Evolutionary conservation across 2,329 filamentous ascomycete genomes (phyloP).

Genomic region (Colletotrichum scovillei): DNA sequence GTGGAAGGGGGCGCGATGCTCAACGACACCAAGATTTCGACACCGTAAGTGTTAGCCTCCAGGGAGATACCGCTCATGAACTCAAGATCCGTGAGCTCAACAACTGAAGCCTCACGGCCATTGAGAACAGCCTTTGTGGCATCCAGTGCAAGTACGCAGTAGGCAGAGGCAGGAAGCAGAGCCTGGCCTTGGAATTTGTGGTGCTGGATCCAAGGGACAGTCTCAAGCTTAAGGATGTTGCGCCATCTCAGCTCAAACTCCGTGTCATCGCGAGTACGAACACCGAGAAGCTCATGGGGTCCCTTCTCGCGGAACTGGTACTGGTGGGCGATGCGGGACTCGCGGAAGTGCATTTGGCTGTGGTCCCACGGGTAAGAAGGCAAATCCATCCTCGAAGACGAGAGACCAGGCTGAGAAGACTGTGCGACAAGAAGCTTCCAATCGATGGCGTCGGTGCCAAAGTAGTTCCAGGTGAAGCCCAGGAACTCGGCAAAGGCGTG

Average conservation of each 20-base stretch:
- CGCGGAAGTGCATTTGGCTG: slow-evolving; percentile 47
- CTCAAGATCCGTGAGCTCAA: slow-evolving; percentile 46
- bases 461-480: slow-evolving; percentile 46
- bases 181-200: slow-evolving; percentile 49
- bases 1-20: slow-evolving; percentile 33
- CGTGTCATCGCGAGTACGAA: slow-evolving; percentile 25
- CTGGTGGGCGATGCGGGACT: slow-evolving; percentile 43
- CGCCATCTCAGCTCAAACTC: slow-evolving; percentile 37
- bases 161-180: slow-evolving; percentile 58
- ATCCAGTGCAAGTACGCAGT: slow-evolving; percentile 56
- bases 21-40: slow-evolving; percentile 40
- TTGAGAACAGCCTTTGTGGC: slow-evolving; percentile 47
- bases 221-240: slow-evolving; percentile 37
- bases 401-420: slow-evolving; percentile 39
- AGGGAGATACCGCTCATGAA: slow-evolving; percentile 47
- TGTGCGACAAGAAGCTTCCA: slow-evolving; percentile 40
- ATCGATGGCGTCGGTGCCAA: slow-evolving; percentile 39
- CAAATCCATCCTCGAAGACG: slow-evolving; percentile 40
- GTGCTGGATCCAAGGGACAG: slow-evolving; percentile 49
- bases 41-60: slow-evolving; percentile 39
- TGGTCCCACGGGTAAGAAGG: slow-evolving; percentile 53
- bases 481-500: slow-evolving; percentile 47
- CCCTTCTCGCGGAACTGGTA: slow-evolving; percentile 44
- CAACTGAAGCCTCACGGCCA: slow-evolving; percentile 39
- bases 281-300: slow-evolving; percentile 48